Percentiles rank a stretch among this genome's conserved stretches.
phyloP scores from a whole-genome alignment of 192 early-diverging fungal genomes.

The Kappamyces sp. region DNA sequence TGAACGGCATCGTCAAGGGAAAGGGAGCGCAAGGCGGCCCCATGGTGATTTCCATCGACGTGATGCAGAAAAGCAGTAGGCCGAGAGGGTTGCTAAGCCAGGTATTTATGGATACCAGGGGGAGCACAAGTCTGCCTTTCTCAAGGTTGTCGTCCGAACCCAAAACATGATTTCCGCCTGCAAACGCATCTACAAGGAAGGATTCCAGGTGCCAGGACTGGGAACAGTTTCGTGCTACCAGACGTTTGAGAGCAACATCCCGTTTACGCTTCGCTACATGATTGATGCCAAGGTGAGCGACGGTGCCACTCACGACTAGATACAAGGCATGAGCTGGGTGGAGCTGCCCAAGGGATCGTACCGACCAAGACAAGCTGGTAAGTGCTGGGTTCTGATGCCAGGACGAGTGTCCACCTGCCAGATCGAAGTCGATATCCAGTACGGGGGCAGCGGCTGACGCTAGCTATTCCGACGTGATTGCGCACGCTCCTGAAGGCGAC shows the following conservation, averaged over 20 bases:
- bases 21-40: conserved; percentile 14
- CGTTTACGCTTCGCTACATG: conserved; percentile 88
- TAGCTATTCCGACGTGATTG: conserved; percentile 69
- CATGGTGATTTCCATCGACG: conserved; percentile 50
- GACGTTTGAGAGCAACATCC: conserved; percentile 85
- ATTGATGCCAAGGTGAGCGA: conserved; percentile 70
- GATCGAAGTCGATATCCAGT: conserved; percentile 74
- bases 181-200: conserved; percentile 41
- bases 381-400: too few species aligned
- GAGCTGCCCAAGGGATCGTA: conserved; percentile 73
- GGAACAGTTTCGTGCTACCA: conserved; percentile 42
- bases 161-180: conserved; percentile 5
- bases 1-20: conserved; percentile 42
- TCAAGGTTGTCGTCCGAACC: conserved; percentile 56
- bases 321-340: conserved; percentile 88
- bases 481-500: conserved; percentile 81
- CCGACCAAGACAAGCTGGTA: conserved; percentile 19
- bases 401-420: conserved; percentile 68
- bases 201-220: conserved; percentile 52
- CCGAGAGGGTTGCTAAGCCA: too few species aligned
- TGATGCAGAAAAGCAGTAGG: conserved; percentile 72
- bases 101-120: conserved; percentile 85
- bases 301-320: conserved; percentile 21
- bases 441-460: conserved; percentile 7
- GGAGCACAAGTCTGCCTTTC: conserved; percentile 69